These are phyloP conservation scores for Cercospora sp. DNA, from an alignment of 2,329 filamentous ascomycete species.

Conservation along the genomic window DNA sequence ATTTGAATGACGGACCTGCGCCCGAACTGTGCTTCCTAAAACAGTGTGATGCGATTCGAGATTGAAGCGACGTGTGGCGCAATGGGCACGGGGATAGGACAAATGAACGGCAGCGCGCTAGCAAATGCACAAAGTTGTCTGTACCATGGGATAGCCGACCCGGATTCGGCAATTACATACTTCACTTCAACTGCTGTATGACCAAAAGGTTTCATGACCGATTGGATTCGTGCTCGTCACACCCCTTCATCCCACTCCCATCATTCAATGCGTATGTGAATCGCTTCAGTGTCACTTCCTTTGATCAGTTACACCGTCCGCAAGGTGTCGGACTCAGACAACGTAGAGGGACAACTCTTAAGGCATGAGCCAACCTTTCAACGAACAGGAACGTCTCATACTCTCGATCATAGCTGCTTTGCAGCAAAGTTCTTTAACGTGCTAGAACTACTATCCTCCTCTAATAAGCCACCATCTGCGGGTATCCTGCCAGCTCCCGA, in stretches of 20 bases:
- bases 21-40: not conserved
- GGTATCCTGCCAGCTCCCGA: conserved; percentile 71
- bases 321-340: too few species aligned
- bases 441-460: not conserved
- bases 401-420: not conserved
- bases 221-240: not conserved
- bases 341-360: not conserved
- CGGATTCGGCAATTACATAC: not conserved
- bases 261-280: not conserved
- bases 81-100: not conserved
- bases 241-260: not conserved
- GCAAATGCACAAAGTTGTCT: not conserved
- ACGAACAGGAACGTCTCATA: not conserved
- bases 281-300: not conserved
- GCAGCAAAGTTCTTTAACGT: not conserved
- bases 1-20: not conserved
- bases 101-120: not conserved
- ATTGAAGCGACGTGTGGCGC: not conserved
- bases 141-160: not conserved
- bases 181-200: conserved; percentile 8
- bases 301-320: not conserved
- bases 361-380: not conserved
- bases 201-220: not conserved
- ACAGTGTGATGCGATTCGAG: not conserved
- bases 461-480: conserved; percentile 67